Base-by-base conservation (phyloP, 352 stramenopile species). In the Aphanomyces invadans region DNA sequence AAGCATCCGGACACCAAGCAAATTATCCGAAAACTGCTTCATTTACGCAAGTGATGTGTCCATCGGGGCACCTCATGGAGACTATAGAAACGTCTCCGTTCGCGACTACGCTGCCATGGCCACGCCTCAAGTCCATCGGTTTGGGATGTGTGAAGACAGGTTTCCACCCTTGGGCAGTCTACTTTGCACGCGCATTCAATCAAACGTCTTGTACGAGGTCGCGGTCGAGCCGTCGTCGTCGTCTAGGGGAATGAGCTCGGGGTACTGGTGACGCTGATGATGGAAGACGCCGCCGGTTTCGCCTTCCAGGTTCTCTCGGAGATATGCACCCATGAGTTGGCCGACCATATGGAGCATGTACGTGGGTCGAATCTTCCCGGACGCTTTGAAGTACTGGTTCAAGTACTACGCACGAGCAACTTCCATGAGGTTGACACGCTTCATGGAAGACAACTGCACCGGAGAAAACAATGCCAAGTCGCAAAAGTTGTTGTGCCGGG, bases 401-500 rank as follows among this genome's bases (percentile, higher is more conserved):
- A 88, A 44, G 9, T 72, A 65, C 36, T 44, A 25, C 44, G 29
- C 21, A 56, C 9, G 0, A 44, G 26, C 19, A 53, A 2, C n/a
- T 26, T 26, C 3, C 17, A 7, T 29, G 17, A 36, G 15, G 51
- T 36, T 2, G 29, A 21, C 3, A 11, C 4, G 51, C 17, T 29
- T 1, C 26, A 32, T 21, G 0, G 51, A 60, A 21, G 26, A 11
- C 7, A 36, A 36, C 4, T 31, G 21, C 44, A 67, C 55, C 23
- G 79, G 81, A 33, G 81, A 87, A 62, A 90, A 90, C 28, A 88
- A 52, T 2, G 78, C 72, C 28, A 90, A 68, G 38, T 90, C 81
- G 29, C 76, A 86, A 33, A 90, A 90, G 63, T 90, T 87, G 73
- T 87, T 88, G 79, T 90, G 81, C 10, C 75, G 70, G 17, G 76